Evolutionary conservation across 1,284 basidiomycete genomes (phyloP).

Genomic region (Tilletiopsis washingtonensis): DNA sequence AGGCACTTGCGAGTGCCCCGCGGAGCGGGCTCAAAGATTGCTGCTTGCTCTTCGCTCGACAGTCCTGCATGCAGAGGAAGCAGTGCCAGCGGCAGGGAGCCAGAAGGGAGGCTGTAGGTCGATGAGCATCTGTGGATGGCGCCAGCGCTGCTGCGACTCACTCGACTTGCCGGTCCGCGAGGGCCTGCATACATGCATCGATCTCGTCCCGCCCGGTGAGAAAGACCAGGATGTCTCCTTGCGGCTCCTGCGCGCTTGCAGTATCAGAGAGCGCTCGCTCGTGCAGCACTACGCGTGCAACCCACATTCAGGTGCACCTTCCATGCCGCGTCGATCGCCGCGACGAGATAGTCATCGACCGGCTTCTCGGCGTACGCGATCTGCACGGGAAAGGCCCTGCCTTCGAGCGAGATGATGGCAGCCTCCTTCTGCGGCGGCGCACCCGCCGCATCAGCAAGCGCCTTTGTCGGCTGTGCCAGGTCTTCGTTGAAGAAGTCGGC

Average conservation of each 20-base stretch:
- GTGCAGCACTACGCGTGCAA: slow-evolving; percentile 10
- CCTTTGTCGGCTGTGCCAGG: slow-evolving; percentile 40
- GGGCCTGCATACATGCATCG: slow-evolving; percentile 70
- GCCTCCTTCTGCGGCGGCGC: slow-evolving; percentile 13
- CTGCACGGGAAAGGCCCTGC: slow-evolving; percentile 48
- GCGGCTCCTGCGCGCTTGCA: slow-evolving; percentile 37
- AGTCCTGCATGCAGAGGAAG: slow-evolving; percentile 83
- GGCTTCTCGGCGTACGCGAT: slow-evolving; percentile 47
- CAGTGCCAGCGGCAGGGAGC: slow-evolving; percentile 50
- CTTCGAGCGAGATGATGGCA: slow-evolving; percentile 47
- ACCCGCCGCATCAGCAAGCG: slow-evolving; percentile 45
- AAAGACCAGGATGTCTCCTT: slow-evolving; percentile 52
- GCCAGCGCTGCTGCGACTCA: slow-evolving; percentile 48
- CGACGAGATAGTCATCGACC: slow-evolving; percentile 44
- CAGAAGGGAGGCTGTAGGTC: slow-evolving; percentile 59
- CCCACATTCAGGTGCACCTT: slow-evolving; percentile 57
- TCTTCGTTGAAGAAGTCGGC: slow-evolving; percentile 75
- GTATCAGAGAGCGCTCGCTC: not conserved
- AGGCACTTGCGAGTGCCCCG: slow-evolving; percentile 77
- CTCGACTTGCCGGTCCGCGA: slow-evolving; percentile 70
- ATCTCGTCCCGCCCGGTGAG: slow-evolving; percentile 50
- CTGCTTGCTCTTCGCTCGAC: slow-evolving; percentile 72
- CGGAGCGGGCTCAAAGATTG: slow-evolving; percentile 70
- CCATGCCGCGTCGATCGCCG: slow-evolving; percentile 47
- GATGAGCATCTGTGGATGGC: not conserved